Base-by-base conservation (phyloP, 2,329 filamentous ascomycete species). In the Atkinsonella texensis region DNA sequence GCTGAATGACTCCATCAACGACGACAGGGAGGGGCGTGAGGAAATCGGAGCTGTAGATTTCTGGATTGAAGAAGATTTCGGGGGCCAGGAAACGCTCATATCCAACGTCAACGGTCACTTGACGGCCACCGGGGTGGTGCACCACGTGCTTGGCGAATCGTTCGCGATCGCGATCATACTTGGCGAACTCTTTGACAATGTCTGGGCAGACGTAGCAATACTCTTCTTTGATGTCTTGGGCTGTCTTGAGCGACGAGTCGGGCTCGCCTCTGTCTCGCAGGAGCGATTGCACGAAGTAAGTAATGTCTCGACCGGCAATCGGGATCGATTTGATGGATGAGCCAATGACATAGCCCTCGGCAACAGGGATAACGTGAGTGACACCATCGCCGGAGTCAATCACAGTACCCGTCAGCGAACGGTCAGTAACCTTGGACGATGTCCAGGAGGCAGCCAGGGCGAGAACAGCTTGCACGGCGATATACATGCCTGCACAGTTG, bases 11-110 rank as follows among this genome's bases (percentile, higher is more conserved):
- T 52, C 85, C 86, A 65, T 98, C 93, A 55, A 98, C 94, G 48
- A 98, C 93, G 48, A 81, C 87, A 23, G 93, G 93, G 9, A 98
- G 80, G 13, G 93, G 93, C 12, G 93, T 98, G 58, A 98, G 74
- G 75, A 98, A 98, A 67, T 98, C 93, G 59, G 91, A 97, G 55
- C 89, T 95, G 78, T 97, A 97, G 63, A 98, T 98, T 73, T 98
- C 93, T 32, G 93, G 93, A 72, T 98, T 98, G 81, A 98, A 98
- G 73, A 98, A 98, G 65, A 98, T 98, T 70, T 98, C 93, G 23
- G 94, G 94, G 2, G 93, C 93, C 54, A 98, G 77, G 78, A 98
- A 98, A 35, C 93, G 87, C 70, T 98, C 93, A 72, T 97, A 98
- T 50, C 93, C 93, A 50, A 98, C 87, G 62, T 98, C 94, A 46